A percentile compares a stretch with the other conserved stretches of the same genome.
Evolutionary conservation across 345 rosid genomes (phyloP).

Genomic region (Bruguiera parviflora): DNA sequence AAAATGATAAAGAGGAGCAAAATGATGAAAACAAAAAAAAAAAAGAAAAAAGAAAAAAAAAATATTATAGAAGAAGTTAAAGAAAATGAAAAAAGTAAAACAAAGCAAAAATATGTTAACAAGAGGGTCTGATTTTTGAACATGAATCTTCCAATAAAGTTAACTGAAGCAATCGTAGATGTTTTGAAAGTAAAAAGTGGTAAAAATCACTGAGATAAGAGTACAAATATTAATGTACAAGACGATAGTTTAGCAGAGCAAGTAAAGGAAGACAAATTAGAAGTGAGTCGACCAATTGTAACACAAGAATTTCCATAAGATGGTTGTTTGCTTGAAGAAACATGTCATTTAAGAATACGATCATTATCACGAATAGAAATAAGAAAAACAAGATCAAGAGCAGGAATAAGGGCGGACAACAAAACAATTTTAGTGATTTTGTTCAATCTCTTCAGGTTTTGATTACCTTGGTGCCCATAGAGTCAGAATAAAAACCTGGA

Average conservation of each 20-base stretch:
- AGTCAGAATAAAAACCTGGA: background rate
- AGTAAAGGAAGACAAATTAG: constrained; percentile 8
- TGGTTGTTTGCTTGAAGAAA: constrained; percentile 6
- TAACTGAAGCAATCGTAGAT: constrained; percentile 3
- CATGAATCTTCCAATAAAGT: constrained; percentile 32
- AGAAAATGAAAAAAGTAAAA: background rate
- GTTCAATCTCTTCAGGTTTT: too few species aligned
- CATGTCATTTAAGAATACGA: constrained; percentile 21
- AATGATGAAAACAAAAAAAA: background rate
- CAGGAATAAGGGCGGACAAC: background rate
- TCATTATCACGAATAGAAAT: background rate
- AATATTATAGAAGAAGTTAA: too few species aligned
- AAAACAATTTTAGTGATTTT: background rate
- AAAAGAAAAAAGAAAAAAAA: too few species aligned
- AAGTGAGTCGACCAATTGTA: background rate
- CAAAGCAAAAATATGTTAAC: constrained; percentile 29
- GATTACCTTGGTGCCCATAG: background rate
- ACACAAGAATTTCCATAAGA: constrained; percentile 1
- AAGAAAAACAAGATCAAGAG: background rate
- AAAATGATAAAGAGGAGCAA: background rate
- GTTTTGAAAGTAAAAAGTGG: constrained; percentile 23
- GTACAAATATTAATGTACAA: constrained; percentile 9
- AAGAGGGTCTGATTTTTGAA: constrained; percentile 27
- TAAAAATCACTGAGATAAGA: constrained; percentile 13
- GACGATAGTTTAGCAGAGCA: constrained; percentile 2